A percentile compares a stretch with the other conserved stretches of the same genome.
Conservation (phyloP, 805 yeast genomes). For the Tetrapisispora namnaoensis region DNA sequence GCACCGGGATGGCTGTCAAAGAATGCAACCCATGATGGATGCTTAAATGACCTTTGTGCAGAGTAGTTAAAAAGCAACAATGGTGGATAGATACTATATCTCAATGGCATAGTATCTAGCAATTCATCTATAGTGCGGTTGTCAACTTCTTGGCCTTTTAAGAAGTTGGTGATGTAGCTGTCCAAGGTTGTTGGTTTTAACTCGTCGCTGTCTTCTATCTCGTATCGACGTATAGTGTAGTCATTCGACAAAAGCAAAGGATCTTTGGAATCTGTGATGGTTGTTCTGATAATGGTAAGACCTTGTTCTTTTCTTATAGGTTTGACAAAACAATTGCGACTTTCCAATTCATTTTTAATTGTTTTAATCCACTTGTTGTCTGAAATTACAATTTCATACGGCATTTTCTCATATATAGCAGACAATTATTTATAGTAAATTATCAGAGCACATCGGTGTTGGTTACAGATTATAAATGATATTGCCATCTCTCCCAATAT, state of each 20-base stretch:
- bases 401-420: slow-evolving; percentile 7
- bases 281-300: slow-evolving; percentile 17
- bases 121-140: slow-evolving; percentile 4
- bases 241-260: slow-evolving; percentile 3
- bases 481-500: too few species aligned
- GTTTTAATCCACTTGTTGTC: slow-evolving; percentile 14
- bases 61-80: slow-evolving; percentile 48
- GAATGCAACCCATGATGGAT: slow-evolving; percentile 29
- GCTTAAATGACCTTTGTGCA: slow-evolving; percentile 34
- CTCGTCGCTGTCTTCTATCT: too few species aligned
- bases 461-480: too few species aligned
- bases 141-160: neutral
- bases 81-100: slow-evolving; percentile 60
- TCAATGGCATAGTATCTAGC: slow-evolving; percentile 22
- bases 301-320: slow-evolving; percentile 16
- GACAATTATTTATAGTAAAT: too few species aligned
- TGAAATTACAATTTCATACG: slow-evolving; percentile 14
- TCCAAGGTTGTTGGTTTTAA: neutral
- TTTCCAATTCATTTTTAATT: slow-evolving; percentile 20
- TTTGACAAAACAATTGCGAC: slow-evolving; percentile 11
- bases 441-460: too few species aligned
- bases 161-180: neutral
- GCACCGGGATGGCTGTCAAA: slow-evolving; percentile 2
- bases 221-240: slow-evolving; percentile 5
- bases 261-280: slow-evolving; percentile 5